A percentile compares a stretch with the other conserved stretches of the same genome.
phyloP scores from a whole-genome alignment of 768 basidiomycete genomes.

The Lyophyllum semitale region DNA sequence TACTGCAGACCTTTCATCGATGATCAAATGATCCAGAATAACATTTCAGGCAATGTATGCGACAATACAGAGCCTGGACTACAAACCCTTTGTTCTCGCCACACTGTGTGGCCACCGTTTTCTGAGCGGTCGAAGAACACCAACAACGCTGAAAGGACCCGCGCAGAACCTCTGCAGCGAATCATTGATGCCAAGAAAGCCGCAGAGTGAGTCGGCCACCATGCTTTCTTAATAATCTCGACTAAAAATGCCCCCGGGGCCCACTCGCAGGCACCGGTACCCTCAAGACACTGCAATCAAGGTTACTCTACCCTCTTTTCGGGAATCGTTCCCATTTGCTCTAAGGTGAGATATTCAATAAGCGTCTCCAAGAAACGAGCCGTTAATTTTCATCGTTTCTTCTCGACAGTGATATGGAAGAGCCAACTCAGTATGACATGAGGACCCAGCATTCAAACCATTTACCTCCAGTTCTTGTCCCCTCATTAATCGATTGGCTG shows the following conservation, averaged over 20 bases:
- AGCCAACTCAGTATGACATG: too few relatives aligned
- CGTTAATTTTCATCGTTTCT: neutral
- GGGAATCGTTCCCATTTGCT: conserved; percentile 15
- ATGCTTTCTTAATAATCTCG: neutral
- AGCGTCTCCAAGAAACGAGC: neutral
- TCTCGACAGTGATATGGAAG: neutral
- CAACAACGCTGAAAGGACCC: neutral
- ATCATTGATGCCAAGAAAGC: neutral
- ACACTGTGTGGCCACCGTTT: neutral
- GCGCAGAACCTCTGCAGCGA: neutral
- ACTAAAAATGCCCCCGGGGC: neutral
- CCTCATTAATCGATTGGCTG: neutral
- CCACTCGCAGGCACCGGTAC: neutral
- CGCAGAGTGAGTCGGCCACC: neutral
- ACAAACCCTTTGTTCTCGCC: neutral
- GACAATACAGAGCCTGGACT: neutral
- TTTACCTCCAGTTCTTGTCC: neutral
- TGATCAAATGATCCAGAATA: neutral
- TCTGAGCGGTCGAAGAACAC: neutral
- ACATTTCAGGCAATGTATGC: neutral
- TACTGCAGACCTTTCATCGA: neutral
- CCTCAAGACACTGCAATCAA: neutral
- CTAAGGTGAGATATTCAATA: conserved; percentile 5
- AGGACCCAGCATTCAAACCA: neutral
- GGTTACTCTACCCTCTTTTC: conserved; percentile 19